Evolutionary conservation across 2,329 filamentous ascomycete genomes (phyloP), one percentile per base, ranked within the genome.

Genomic region (Penicillium palitans): DNA sequence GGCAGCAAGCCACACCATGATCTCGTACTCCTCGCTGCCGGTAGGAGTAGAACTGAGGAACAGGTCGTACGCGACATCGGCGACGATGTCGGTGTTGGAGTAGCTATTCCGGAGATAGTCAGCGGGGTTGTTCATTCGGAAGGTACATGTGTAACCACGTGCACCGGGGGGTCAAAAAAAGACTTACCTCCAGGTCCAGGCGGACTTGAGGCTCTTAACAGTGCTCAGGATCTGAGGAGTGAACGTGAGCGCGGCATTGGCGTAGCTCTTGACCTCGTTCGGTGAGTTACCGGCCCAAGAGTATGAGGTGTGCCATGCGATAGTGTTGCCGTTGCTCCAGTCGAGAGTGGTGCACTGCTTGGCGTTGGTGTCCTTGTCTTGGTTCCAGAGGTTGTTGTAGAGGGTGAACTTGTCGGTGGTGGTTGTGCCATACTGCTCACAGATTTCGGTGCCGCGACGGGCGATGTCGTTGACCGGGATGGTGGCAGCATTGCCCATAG

Each of bases 1-100:
- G 31, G 82, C 83, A 4, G 77, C 81, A 46, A 87, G 76, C 86
- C 86, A 89, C 63, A 89, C 80, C 86, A 89, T 89, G 65, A 88
- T 77, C 72, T 88, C 86, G 67, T 84, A 87, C 65, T 84, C 76
- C n/a, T 78, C 68, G 47, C 63, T 69, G 42, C 76, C 78, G 31
- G 73, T 72, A 1, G 82, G 77, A 19, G 76, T 76, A 42, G 80
- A 77, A 29, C 72, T 68, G 8, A 84, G 84, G 74, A 88, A 88
- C 51, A 87, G 72, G 68, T 87, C 84, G 66, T 86, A 88, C 15
- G 84, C 78, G 17, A 88, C 85, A 66, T 88, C 80, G 52, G 83
- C 83, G 35, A 84, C 74, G 49, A 86, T 70, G 55, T 74, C 61
- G 51, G 71, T 75, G 59, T 79, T 81, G 31, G 76, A 77, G 73